These are phyloP conservation scores for Phytophthora aleatoria DNA, from an alignment of 352 stramenopile genomes.

Conservation along the genomic window DNA sequence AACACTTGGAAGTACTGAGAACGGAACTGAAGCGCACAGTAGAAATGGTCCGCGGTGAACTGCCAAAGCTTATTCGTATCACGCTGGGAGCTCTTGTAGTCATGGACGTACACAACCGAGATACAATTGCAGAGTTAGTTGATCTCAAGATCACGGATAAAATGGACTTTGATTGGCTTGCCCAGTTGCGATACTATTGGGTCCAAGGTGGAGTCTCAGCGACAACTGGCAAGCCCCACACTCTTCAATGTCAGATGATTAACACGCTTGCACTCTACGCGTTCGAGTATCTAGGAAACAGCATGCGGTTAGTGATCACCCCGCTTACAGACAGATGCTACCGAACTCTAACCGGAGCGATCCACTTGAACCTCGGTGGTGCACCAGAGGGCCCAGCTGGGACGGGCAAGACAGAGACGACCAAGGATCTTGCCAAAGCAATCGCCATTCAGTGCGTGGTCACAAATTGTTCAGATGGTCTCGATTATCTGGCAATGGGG, in stretches of 20 bases:
- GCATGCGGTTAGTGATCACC: conserved; percentile 92
- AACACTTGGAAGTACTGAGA: conserved; percentile 70
- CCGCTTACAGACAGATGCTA: conserved; percentile 93
- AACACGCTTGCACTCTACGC: conserved; percentile 92
- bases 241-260: conserved; percentile 92
- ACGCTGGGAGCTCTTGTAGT: conserved; percentile 93
- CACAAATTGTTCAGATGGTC: conserved; percentile 90
- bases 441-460: conserved; percentile 94
- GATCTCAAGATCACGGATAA: conserved; percentile 77
- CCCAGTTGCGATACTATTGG: conserved; percentile 94
- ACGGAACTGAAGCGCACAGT: conserved; percentile 90
- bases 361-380: conserved; percentile 91
- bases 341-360: conserved; percentile 90
- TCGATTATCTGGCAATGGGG: conserved; percentile 93
- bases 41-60: conserved; percentile 91
- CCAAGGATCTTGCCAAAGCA: conserved; percentile 92
- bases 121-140: conserved; percentile 92
- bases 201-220: conserved; percentile 79
- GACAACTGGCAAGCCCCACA: conserved; percentile 86
- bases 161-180: conserved; percentile 94
- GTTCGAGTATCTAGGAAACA: conserved; percentile 94
- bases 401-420: conserved; percentile 93
- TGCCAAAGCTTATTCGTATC: conserved; percentile 93
- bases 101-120: conserved; percentile 96
- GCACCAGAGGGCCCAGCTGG: conserved; percentile 90